Evolutionary conservation across 192 early-diverging fungal species (phyloP), one percentile per base, ranked within the genome.

Genomic region (Mortierella claussenii): DNA sequence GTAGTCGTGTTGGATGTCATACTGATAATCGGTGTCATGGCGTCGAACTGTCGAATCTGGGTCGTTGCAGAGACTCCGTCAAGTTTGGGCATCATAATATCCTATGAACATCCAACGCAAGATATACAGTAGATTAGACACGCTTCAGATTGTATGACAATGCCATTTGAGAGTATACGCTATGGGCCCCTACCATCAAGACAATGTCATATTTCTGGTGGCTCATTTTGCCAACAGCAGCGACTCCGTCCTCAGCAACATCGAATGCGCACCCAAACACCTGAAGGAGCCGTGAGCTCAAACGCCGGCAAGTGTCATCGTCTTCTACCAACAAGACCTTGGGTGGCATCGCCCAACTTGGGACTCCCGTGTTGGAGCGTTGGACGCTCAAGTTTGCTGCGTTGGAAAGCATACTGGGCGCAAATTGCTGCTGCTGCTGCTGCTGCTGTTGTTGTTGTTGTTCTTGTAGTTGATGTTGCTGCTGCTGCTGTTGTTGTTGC

Each of bases 1-100:
- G 82, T 82, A 0, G 88, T 85, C 3, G 83, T 90, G 60, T 89
- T 91, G 0, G 86, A 85, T 7, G 92, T 93, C 92, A 93, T 93
- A 23, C 86, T 85, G 53, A 93, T 89, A 37, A 93, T 91, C 0
- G 91, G 91, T 5, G 90, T 91, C 46, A 79, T 65, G 9, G 78
- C 69, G 66, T 93, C 90, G 74, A 89, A 90, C 65, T 89, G 87
- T 33, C 92, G 84, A 40, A 93, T 91, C 23, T 82, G 85, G n/a
- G 79, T 76, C 11, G 92, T 91, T 4, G 91, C 91, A 15, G 83
- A 80, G 21, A 92, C 84, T 26, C 92, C 92, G 69, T 91, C 85
- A 32, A 92, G 64, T 12, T 87, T 87, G 2, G 91, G 91, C 88
- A 92, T 92, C 27, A 88, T 78, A 51, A 91, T 90, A 51, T 92